A percentile compares a stretch with the other conserved stretches of the same genome.
Evolutionary conservation across 108 stramenopile species (phyloP).

Genomic region (Pseudonitzschia pungens): DNA sequence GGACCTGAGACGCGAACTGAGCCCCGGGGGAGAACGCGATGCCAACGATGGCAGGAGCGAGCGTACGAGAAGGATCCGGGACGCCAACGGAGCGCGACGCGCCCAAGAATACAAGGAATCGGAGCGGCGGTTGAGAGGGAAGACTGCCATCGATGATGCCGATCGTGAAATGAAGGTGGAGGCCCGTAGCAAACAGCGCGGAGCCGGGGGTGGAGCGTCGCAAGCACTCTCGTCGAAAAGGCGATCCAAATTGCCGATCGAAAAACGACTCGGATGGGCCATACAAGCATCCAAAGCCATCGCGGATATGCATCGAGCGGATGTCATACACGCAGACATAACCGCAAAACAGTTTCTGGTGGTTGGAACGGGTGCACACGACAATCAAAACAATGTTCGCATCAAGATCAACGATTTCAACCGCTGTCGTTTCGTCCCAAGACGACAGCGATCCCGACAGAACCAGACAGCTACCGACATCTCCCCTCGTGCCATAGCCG

Average conservation of each 20-base stretch:
- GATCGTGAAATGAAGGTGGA: background rate
- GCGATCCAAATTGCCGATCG: slow-evolving; percentile 10
- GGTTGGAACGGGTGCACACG: background rate
- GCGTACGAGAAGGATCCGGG: slow-evolving; percentile 22
- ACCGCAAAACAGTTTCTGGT: slow-evolving; percentile 79
- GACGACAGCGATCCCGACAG: slow-evolving; percentile 2
- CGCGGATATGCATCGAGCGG: slow-evolving; percentile 43
- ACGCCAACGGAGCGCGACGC: background rate
- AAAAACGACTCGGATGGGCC: slow-evolving; percentile 54
- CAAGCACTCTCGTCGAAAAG: background rate
- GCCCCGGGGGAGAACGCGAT: slow-evolving; percentile 14
- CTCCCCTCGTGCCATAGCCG: background rate
- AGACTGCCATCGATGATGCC: background rate
- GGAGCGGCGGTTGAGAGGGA: background rate
- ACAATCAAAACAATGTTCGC: background rate
- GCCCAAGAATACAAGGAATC: slow-evolving; percentile 2
- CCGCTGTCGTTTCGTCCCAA: slow-evolving; percentile 79
- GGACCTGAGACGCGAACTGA: slow-evolving; percentile 42
- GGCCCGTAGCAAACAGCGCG: background rate
- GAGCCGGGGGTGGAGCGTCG: background rate
- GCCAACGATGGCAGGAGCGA: slow-evolving; percentile 44
- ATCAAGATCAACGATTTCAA: slow-evolving; percentile 88
- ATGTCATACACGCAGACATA: slow-evolving; percentile 79
- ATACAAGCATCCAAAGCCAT: slow-evolving; percentile 66
- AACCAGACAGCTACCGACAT: background rate